phyloP scores from a whole-genome alignment of 192 early-diverging fungal genomes.

The Entomortierella chlamydospora region DNA sequence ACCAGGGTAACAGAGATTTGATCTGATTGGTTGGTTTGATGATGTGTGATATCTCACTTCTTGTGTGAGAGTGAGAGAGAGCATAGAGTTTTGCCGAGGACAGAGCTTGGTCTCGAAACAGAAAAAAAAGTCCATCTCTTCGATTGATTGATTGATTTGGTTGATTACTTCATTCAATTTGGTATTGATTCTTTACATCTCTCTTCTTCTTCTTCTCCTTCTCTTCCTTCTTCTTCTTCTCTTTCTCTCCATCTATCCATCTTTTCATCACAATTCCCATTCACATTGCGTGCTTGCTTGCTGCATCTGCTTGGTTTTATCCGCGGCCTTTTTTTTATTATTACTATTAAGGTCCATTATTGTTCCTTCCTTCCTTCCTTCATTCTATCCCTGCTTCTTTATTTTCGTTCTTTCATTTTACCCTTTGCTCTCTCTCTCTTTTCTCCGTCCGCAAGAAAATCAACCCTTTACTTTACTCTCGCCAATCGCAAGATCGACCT shows the following conservation, averaged over 20 bases:
- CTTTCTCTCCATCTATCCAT: background rate
- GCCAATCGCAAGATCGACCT: too few relatives aligned
- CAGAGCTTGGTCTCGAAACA: constrained; percentile 7
- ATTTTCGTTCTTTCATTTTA: background rate
- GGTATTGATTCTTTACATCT: background rate
- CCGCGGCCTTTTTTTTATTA: too few relatives aligned
- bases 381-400: background rate
- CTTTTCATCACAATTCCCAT: background rate
- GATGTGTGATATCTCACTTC: too few relatives aligned
- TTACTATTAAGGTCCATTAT: constrained; percentile 5
- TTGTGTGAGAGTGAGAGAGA: too few relatives aligned
- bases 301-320: constrained; percentile 3
- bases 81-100: background rate
- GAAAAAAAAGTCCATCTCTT: constrained; percentile 30
- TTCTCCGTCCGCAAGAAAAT: background rate
- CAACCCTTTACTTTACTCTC: background rate
- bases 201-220: background rate
- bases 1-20: too few relatives aligned
- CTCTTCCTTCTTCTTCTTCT: background rate
- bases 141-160: background rate
- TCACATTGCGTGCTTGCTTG: background rate
- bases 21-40: too few relatives aligned
- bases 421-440: background rate
- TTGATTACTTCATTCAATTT: background rate
- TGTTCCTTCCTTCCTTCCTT: background rate